These are phyloP conservation scores for Chytriomyces sp. DNA, from an alignment of 192 early-diverging fungal species.

Conservation along the genomic window DNA sequence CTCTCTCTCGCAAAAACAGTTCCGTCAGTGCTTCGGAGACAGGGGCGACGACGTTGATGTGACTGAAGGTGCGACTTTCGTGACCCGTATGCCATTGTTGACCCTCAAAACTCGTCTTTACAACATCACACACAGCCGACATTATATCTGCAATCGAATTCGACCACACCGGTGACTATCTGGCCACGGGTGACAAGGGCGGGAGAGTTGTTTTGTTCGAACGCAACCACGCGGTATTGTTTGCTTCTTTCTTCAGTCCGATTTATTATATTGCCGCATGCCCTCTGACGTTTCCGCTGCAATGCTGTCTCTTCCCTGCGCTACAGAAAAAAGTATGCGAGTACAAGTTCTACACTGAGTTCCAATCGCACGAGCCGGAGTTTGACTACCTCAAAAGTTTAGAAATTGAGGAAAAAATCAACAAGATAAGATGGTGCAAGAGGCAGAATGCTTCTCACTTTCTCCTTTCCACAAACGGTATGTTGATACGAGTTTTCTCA, in stretches of 20 bases:
- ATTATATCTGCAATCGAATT: conserved; percentile 99
- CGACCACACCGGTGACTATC: conserved; percentile 94
- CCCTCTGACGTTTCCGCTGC: background rate
- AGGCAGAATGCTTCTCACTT: conserved; percentile 95
- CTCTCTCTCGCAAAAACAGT: conserved; percentile 48
- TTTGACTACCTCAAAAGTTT: conserved; percentile 99
- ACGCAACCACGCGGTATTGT: conserved; percentile 91
- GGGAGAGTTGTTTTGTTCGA: conserved; percentile 98
- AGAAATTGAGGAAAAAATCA: conserved; percentile 99
- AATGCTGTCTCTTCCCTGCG: too few species aligned
- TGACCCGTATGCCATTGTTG: background rate
- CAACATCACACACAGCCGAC: conserved; percentile 72
- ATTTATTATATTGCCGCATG: background rate
- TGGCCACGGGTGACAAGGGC: conserved; percentile 97
- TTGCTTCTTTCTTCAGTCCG: background rate
- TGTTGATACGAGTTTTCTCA: background rate
- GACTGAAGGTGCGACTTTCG: conserved; percentile 84
- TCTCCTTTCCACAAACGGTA: conserved; percentile 95
- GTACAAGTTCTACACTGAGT: conserved; percentile 99
- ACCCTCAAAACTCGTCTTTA: conserved; percentile 15
- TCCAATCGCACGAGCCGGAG: conserved; percentile 99
- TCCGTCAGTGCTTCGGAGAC: conserved; percentile 99
- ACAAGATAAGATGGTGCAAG: conserved; percentile 99
- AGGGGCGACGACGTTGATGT: conserved; percentile 98
- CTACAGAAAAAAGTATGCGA: conserved; percentile 95